Percentiles rank a stretch among this genome's conserved stretches.
These are phyloP conservation scores for Xanthoconium purpureum DNA, from an alignment of 768 basidiomycete genomes.

Conservation along the genomic window DNA sequence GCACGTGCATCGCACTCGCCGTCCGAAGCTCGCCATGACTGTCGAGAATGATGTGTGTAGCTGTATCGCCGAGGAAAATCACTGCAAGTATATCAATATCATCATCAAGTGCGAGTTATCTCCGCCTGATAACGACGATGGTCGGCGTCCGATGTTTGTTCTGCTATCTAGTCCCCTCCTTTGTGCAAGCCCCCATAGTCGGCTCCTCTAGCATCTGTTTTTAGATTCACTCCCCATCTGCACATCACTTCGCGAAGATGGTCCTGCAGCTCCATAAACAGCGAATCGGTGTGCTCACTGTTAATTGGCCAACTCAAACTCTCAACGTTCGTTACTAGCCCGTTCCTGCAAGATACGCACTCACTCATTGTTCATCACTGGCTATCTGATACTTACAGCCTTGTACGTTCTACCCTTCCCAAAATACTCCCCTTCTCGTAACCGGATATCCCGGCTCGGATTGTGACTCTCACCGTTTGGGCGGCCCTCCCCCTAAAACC, in stretches of 20 bases:
- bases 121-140: constrained; percentile 19
- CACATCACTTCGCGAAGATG: constrained; percentile 27
- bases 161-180: constrained; percentile 14
- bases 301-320: constrained; percentile 11
- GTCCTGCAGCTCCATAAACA: constrained; percentile 3
- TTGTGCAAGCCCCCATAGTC: constrained; percentile 13
- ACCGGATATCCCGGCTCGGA: constrained; percentile 1
- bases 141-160: constrained; percentile 21
- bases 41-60: constrained; percentile 17
- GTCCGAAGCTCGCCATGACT: constrained; percentile 43
- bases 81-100: constrained; percentile 22
- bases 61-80: constrained; percentile 22
- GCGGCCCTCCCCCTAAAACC: constrained; percentile 6
- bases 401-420: background rate
- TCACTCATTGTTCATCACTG: background rate
- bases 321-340: background rate
- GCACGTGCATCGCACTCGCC: constrained; percentile 62
- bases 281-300: constrained; percentile 11
- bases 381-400: background rate
- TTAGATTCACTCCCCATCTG: constrained; percentile 17
- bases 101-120: constrained; percentile 12
- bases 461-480: constrained; percentile 4
- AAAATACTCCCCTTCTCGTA: constrained; percentile 3
- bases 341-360: background rate
- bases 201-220: constrained; percentile 18